Evolutionary conservation across 2,329 filamentous ascomycete genomes (phyloP).

Genomic region (Fusarium sp.): DNA sequence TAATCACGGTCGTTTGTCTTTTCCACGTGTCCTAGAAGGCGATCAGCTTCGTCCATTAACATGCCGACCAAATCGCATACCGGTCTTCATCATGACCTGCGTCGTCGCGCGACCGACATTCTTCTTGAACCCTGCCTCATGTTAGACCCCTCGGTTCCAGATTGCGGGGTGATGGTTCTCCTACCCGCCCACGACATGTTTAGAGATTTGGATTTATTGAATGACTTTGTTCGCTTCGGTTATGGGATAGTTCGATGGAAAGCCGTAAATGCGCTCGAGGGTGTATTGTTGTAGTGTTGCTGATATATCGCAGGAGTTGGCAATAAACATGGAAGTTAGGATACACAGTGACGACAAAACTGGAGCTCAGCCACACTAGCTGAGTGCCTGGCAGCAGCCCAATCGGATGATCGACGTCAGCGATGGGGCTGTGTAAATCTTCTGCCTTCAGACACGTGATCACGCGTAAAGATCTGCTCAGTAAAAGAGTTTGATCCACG

Average conservation of each 20-base stretch:
- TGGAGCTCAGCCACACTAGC: conserved; percentile 51
- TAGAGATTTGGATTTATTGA: conserved; percentile 41
- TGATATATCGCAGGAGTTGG: conserved; percentile 37
- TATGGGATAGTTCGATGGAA: conserved; percentile 16
- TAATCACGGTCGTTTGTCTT: conserved; percentile 99
- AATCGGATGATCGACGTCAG: conserved; percentile 52
- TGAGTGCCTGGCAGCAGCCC: conserved; percentile 44
- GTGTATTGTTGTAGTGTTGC: conserved; percentile 34
- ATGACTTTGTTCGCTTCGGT: conserved; percentile 14
- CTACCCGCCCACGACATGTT: conserved; percentile 79
- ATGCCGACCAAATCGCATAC: conserved; percentile 57
- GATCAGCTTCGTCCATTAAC: conserved; percentile 22
- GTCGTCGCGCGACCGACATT: conserved; percentile 99
- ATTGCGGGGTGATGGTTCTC: conserved; percentile 49
- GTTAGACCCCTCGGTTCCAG: conserved; percentile 49
- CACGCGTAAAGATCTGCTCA: conserved; percentile 31
- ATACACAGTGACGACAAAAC: conserved; percentile 49
- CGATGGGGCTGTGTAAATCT: conserved; percentile 37
- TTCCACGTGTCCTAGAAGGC: conserved; percentile 83
- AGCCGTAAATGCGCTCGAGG: conserved; percentile 32
- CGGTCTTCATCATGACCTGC: conserved; percentile 99
- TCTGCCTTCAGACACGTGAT: conserved; percentile 47
- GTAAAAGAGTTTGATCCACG: conserved; percentile 17
- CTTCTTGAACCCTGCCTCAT: conserved; percentile 71
- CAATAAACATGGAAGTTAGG: conserved; percentile 41